Evolutionary conservation across 805 yeast species (phyloP).

Genomic region (Hanseniaspora pseudoguilliermondii): DNA sequence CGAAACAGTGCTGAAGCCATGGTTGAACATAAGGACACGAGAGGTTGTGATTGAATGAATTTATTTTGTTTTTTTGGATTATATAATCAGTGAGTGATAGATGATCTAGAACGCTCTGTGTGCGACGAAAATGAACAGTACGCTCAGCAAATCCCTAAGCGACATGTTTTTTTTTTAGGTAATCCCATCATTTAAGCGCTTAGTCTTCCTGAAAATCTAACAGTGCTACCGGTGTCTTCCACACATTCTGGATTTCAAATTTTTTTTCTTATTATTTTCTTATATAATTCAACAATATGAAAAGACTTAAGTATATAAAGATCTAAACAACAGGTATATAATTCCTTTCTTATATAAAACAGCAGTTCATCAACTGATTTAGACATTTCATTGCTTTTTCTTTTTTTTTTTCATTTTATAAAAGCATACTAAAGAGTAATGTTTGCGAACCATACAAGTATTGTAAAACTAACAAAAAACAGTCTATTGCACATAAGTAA

Average conservation of each 20-base stretch:
- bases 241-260: background rate
- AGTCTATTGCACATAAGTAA: background rate
- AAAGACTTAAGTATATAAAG: no score
- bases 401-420: background rate
- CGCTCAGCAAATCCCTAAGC: no score
- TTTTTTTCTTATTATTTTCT: background rate
- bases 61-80: background rate
- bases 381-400: no score
- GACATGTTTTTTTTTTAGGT: no score
- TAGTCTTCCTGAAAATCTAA: no score
- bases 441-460: background rate
- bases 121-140: no score
- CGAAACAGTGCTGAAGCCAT: constrained; percentile 22
- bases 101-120: no score
- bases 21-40: constrained; percentile 19
- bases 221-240: background rate
- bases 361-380: no score
- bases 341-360: no score
- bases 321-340: no score
- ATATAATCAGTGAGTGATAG: background rate
- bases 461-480: constrained; percentile 1
- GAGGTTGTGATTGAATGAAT: background rate
- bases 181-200: no score
- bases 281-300: background rate
- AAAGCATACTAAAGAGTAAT: background rate